Evolutionary conservation across 148 eudicot genomes (phyloP), one percentile per base, ranked within the genome.

Genomic region (Rhododendron mucronatum): DNA sequence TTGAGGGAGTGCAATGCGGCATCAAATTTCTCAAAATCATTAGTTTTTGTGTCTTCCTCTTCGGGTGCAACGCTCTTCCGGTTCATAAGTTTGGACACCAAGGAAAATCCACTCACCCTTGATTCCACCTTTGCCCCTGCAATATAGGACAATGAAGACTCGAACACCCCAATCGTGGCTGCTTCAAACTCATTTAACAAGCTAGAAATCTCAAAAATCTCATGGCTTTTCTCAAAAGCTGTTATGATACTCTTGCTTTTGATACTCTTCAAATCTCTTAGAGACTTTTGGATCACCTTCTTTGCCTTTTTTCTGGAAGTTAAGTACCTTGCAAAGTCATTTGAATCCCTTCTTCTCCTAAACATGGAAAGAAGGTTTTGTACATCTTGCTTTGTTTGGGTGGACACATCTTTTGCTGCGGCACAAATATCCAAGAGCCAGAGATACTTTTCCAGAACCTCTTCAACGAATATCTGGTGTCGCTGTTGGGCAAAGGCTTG

Each of bases 371-470:
- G 90, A 80, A 92, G 59, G 65, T 74, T 85, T 82, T 87, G 89
- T 23, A 92, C 83, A 23, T 76, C 59, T 45, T 92, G 89, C 87
- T 86, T 91, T n/a, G 88, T 86, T 86, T 87, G 87, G 11, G 69
- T 59, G 51, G 89, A 87, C 65, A 84, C 87, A 30, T 91, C 92
- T 87, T 87, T 88, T 47, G 92, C 86, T 11, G 83, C 79, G 2
- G 88, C 86, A 89, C 93, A 91, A 21, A 86, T 80, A 86, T 91
- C 95, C 57, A 93, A 85, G 57, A 93, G 87, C 84, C 82, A 84
- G 9, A 93, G 79, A 81, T 91, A 88, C 45, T 91, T 90, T 67
- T 91, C 91, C 67, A 89, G 85, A 0, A 59, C 85, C 35, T 83
- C 89, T 37, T 86, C 85, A 2, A 78, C 78, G 51, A 45, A 67